phyloP scores from a whole-genome alignment of 345 rosid genomes.

The Eucalyptus cloeziana region DNA sequence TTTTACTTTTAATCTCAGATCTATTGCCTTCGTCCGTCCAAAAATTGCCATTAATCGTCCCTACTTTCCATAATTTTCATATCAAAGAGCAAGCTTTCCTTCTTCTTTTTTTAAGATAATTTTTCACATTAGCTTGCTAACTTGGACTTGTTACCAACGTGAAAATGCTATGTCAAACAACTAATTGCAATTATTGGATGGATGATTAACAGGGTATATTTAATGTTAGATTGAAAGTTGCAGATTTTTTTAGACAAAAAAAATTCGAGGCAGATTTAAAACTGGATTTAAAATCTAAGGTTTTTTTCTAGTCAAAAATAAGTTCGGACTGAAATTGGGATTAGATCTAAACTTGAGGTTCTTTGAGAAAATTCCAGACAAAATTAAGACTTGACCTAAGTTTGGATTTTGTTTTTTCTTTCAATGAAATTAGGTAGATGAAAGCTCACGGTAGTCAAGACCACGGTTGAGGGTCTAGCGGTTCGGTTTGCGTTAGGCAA shows the following conservation, averaged over 20 bases:
- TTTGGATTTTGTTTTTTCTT: not conserved
- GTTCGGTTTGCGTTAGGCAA: not conserved
- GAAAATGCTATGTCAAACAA: not conserved
- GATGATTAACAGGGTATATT: not conserved
- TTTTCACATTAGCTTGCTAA: not conserved
- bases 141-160: not conserved
- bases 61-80: not conserved
- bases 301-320: not conserved
- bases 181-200: not conserved
- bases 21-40: not conserved
- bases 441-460: not conserved
- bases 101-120: not conserved
- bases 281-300: not conserved
- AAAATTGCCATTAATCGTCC: not conserved
- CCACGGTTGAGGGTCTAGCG: not conserved
- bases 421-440: not conserved
- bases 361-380: not conserved
- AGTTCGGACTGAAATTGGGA: not conserved
- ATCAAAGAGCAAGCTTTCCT: not conserved
- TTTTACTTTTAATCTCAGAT: not conserved
- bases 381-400: not conserved
- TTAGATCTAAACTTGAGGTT: not conserved
- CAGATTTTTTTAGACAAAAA: not conserved
- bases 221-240: not conserved
- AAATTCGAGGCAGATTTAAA: not conserved